Conservation (phyloP, 108 stramenopile species). For the Cyclotella distinguenda region DNA sequence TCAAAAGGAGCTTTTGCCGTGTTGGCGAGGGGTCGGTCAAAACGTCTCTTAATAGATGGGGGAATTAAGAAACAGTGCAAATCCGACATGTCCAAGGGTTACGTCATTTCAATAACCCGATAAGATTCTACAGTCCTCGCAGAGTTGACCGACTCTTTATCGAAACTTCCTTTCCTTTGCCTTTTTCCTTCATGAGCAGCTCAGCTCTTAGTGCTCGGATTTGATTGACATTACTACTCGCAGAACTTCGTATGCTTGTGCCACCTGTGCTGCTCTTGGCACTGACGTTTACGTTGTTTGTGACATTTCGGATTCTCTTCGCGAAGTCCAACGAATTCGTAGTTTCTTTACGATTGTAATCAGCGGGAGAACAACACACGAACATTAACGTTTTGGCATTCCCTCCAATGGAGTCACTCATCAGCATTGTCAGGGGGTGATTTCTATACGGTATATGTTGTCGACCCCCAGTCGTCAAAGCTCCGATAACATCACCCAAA, state of each 20-base stretch:
- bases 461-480: slow-evolving; percentile 50
- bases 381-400: slow-evolving; percentile 84
- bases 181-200: slow-evolving; percentile 6
- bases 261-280: too few relatives aligned
- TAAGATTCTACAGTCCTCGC: too few relatives aligned
- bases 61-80: too few relatives aligned
- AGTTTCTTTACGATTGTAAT: slow-evolving; percentile 65
- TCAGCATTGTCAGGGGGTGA: slow-evolving; percentile 71
- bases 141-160: not conserved
- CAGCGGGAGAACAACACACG: slow-evolving; percentile 71
- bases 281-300: not conserved
- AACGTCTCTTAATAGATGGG: too few relatives aligned
- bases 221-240: slow-evolving; percentile 13
- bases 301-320: slow-evolving; percentile 20
- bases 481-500: slow-evolving; percentile 75
- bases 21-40: too few relatives aligned
- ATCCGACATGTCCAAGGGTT: too few relatives aligned
- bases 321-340: slow-evolving; percentile 48
- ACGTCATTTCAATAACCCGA: too few relatives aligned
- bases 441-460: slow-evolving; percentile 76
- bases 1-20: too few relatives aligned
- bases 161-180: not conserved
- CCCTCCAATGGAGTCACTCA: slow-evolving; percentile 69
- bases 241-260: too few relatives aligned
- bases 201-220: slow-evolving; percentile 17